Percentiles rank a stretch among this genome's conserved stretches.
phyloP scores from a whole-genome alignment of 1,139 yeast genomes.

The Scheffersomyces illinoinensis region DNA sequence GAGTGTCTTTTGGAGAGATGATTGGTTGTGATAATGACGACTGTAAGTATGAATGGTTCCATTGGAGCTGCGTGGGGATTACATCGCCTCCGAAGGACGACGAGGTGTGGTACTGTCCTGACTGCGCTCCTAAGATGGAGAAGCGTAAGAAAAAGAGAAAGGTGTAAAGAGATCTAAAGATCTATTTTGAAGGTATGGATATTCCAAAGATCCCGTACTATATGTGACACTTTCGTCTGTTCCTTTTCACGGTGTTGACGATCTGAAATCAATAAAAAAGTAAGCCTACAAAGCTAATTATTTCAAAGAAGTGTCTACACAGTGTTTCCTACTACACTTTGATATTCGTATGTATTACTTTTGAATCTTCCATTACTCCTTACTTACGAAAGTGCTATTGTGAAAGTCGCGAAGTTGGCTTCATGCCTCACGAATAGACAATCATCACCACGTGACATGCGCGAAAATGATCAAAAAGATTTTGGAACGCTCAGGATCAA shows the following conservation, averaged over 20 bases:
- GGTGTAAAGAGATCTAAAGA: slow-evolving; percentile 9
- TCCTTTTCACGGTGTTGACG: background rate
- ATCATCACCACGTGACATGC: background rate
- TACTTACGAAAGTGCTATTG: background rate
- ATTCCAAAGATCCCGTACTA: background rate
- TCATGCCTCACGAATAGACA: too few relatives aligned
- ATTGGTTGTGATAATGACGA: slow-evolving; percentile 86
- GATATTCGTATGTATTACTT: background rate
- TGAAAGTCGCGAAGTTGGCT: background rate
- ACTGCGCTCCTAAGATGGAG: slow-evolving; percentile 55
- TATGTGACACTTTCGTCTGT: background rate
- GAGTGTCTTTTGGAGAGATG: slow-evolving; percentile 88
- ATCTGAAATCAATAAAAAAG: background rate
- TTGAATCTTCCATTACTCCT: background rate
- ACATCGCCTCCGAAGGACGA: slow-evolving; percentile 67
- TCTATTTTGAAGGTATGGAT: background rate
- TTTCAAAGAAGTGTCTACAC: background rate
- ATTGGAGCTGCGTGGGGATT: slow-evolving; percentile 81
- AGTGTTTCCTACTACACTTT: too few relatives aligned
- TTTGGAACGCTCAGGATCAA: background rate
- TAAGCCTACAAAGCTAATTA: background rate
- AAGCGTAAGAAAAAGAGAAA: slow-evolving; percentile 48
- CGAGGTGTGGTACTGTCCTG: slow-evolving; percentile 72
- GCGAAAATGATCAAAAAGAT: background rate
- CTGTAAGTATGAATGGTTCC: slow-evolving; percentile 88